Conservation (phyloP, 768 basidiomycete species). For the Leccinum olivaceopallidum region DNA sequence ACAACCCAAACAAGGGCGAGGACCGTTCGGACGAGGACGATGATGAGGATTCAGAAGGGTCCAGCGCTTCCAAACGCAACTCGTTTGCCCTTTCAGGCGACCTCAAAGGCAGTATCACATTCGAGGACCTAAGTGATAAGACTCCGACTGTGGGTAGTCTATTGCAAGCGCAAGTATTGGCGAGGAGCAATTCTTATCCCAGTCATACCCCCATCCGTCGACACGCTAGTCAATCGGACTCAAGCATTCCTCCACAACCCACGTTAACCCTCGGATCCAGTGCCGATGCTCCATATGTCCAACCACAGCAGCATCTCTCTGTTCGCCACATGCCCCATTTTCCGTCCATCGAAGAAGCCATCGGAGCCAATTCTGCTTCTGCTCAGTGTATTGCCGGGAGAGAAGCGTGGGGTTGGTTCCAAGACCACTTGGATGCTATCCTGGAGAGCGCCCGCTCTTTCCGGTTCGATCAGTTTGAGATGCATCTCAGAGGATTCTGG, state of each 20-base stretch:
- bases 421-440: constrained; percentile 83
- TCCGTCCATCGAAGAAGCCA: constrained; percentile 84
- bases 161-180: constrained; percentile 68
- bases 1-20: constrained; percentile 57
- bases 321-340: constrained; percentile 80
- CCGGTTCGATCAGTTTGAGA: constrained; percentile 89
- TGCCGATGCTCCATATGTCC: constrained; percentile 44
- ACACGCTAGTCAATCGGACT: constrained; percentile 58
- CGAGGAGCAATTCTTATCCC: constrained; percentile 59
- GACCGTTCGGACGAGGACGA: constrained; percentile 83
- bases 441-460: constrained; percentile 75
- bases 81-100: constrained; percentile 68
- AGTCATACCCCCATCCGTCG: constrained; percentile 77
- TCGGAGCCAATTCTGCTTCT: constrained; percentile 71
- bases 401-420: constrained; percentile 92
- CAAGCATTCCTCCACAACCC: constrained; percentile 53
- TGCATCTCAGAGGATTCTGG: constrained; percentile 88
- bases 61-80: constrained; percentile 74
- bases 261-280: constrained; percentile 54
- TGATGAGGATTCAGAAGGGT: constrained; percentile 82
- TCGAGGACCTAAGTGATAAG: constrained; percentile 76
- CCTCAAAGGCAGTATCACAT: constrained; percentile 54
- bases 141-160: constrained; percentile 81
- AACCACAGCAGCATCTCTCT: constrained; percentile 54
- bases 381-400: constrained; percentile 77